Evolutionary conservation across 352 stramenopile species (phyloP).

Genomic region (Pythium guiyangense): DNA sequence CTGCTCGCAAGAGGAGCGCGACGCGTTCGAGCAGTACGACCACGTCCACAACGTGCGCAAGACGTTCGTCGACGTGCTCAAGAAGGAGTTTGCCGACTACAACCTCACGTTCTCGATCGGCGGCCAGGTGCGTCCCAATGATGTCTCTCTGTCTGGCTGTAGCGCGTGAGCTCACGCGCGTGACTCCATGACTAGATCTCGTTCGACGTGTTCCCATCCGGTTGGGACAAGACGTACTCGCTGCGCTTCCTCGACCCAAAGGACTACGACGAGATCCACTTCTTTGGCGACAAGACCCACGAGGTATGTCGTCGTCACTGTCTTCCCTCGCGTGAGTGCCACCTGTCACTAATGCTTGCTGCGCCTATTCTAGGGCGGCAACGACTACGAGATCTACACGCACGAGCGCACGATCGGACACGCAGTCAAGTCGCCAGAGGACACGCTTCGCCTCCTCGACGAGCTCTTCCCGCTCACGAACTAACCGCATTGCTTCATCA

Average conservation of each 20-base stretch:
- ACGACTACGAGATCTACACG: slow-evolving; percentile 99
- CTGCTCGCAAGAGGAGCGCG: slow-evolving; percentile 96
- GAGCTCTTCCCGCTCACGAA: slow-evolving; percentile 91
- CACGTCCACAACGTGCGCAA: slow-evolving; percentile 91
- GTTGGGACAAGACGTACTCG: slow-evolving; percentile 99
- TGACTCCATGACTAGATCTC: slow-evolving; percentile 79
- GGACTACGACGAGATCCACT: slow-evolving; percentile 99
- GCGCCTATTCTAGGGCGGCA: slow-evolving; percentile 79
- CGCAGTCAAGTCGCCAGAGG: slow-evolving; percentile 93
- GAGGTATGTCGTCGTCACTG: slow-evolving; percentile 35
- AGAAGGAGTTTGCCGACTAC: slow-evolving; percentile 92
- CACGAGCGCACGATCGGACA: slow-evolving; percentile 96
- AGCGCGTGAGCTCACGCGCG: too few species aligned
- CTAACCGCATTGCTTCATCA: not conserved
- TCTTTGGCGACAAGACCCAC: slow-evolving; percentile 99
- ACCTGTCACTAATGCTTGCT: not conserved
- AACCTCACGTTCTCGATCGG: slow-evolving; percentile 98
- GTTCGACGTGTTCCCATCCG: slow-evolving; percentile 97
- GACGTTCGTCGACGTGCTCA: slow-evolving; percentile 95
- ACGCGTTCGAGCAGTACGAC: slow-evolving; percentile 98
- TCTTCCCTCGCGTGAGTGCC: not conserved
- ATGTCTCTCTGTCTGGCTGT: too few species aligned
- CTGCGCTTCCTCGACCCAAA: slow-evolving; percentile 90
- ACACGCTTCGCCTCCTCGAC: slow-evolving; percentile 96
- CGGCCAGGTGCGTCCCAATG: slow-evolving; percentile 61